phyloP scores from a whole-genome alignment of 768 basidiomycete species.

The Leccinellum rugosiceps region DNA sequence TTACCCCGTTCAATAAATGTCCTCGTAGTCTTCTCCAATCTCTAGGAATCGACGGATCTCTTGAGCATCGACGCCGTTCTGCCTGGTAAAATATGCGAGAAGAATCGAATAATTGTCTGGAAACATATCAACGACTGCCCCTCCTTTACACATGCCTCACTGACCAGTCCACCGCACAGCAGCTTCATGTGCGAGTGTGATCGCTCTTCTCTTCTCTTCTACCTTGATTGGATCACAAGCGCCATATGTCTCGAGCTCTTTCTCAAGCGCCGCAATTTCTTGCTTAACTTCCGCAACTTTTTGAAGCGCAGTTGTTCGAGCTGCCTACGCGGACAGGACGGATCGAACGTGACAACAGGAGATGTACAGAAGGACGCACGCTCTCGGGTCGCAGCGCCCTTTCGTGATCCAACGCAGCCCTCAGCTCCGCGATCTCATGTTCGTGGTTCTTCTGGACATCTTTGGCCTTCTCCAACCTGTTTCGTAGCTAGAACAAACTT shows the following conservation, averaged over 20 bases:
- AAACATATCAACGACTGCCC: not conserved
- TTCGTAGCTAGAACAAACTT: slow-evolving; percentile 48
- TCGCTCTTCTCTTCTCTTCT: slow-evolving; percentile 71
- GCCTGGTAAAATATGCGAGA: slow-evolving; percentile 61
- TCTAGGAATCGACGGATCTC: slow-evolving; percentile 68
- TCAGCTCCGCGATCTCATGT: slow-evolving; percentile 50
- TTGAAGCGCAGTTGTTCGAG: slow-evolving; percentile 52
- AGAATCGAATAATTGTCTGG: slow-evolving; percentile 71
- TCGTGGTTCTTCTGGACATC: slow-evolving; percentile 42
- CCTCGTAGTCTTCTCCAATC: slow-evolving; percentile 74
- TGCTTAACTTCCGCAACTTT: slow-evolving; percentile 47
- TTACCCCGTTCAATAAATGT: slow-evolving; percentile 43
- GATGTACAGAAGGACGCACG: slow-evolving; percentile 34
- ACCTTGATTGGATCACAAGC: slow-evolving; percentile 82
- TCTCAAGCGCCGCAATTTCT: slow-evolving; percentile 49
- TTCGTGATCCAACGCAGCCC: slow-evolving; percentile 46
- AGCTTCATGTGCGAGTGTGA: slow-evolving; percentile 78
- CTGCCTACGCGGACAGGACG: slow-evolving; percentile 40
- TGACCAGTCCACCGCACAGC: slow-evolving; percentile 86
- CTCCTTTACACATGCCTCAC: slow-evolving; percentile 20
- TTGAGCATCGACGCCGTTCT: slow-evolving; percentile 51
- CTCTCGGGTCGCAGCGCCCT: slow-evolving; percentile 54
- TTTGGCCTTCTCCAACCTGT: slow-evolving; percentile 48
- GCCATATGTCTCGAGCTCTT: slow-evolving; percentile 74
- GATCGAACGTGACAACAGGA: not conserved